Evolutionary conservation across 2,329 filamentous ascomycete species (phyloP).

Genomic region (Fusarium albidum): DNA sequence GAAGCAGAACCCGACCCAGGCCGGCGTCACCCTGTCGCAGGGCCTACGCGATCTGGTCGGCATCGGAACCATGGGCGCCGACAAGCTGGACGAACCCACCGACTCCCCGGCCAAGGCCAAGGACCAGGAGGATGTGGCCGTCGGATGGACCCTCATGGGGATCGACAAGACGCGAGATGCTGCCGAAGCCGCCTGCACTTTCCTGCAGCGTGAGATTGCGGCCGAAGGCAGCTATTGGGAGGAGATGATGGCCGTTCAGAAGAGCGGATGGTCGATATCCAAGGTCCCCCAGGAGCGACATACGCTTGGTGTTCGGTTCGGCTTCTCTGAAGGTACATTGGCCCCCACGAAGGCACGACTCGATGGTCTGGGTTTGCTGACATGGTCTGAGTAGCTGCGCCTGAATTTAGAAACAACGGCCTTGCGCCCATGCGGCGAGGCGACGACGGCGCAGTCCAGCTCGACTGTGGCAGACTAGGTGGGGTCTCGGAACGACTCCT

Average conservation of each 20-base stretch:
- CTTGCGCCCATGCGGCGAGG: conserved; percentile 80
- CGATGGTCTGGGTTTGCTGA: conserved; percentile 37
- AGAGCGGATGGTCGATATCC: conserved; percentile 87
- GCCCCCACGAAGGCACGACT: no score
- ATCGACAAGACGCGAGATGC: conserved; percentile 79
- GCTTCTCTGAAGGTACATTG: conserved; percentile 81
- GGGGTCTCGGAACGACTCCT: conserved; percentile 68
- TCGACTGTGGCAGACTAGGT: conserved; percentile 70
- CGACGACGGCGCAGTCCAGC: conserved; percentile 75
- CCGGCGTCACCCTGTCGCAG: conserved; percentile 73
- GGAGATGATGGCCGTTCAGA: conserved; percentile 80
- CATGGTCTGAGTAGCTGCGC: conserved; percentile 51
- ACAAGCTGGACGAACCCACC: conserved; percentile 69
- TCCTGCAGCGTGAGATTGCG: conserved; percentile 79
- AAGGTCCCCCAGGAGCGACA: conserved; percentile 76
- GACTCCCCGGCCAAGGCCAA: conserved; percentile 62
- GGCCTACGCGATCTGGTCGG: conserved; percentile 75
- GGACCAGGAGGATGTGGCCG: conserved; percentile 64
- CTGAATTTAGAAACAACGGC: conserved; percentile 73
- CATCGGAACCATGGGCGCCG: conserved; percentile 76
- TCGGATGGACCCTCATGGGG: conserved; percentile 81
- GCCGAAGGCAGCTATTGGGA: conserved; percentile 90
- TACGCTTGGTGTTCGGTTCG: conserved; percentile 85
- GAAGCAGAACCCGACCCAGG: conserved; percentile 79
- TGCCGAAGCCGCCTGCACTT: conserved; percentile 74